Base-by-base conservation (phyloP, 202 grass and related monocot species). In the Elaeis oleifera region DNA sequence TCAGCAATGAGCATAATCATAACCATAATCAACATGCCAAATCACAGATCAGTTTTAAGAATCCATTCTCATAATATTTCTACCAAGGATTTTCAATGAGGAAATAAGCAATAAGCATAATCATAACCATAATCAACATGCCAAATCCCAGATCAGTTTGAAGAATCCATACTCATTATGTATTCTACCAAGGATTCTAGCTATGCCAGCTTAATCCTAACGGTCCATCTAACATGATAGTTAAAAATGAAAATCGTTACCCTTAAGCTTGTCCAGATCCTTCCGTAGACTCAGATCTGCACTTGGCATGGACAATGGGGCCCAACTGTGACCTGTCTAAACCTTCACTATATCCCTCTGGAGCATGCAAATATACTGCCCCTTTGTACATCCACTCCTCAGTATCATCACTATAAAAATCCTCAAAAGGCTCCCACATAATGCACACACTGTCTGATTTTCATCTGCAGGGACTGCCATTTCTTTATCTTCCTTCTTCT, bases 371-470 rank as follows among this genome's bases (percentile, higher is more conserved):
- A 79, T 94, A 99, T 16, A 99, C 78, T 64, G 95, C 85, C 59
- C 95, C 95, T 79, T 73, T 89, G 67, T 99, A 99, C 88, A 99
- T 94, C 95, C 95, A 99, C 62, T 99, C 95, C 70, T 99, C 95
- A 57, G 58, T 90, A 71, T 94, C 95, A 71, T 99, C 88, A 48
- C 95, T 94, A 70, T 99, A 99, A 53, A 94, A 99, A 74, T 99
- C 88, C 71, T 94, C 95, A 77, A 99, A 99, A 51, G 52, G 65
- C 56, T 99, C 95, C 79, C 82, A 73, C 95, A 99, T 72, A 99
- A 74, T 65, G 88, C 95, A 87, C 95, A 99, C 39, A 53, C 24
- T 18, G 77, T 94, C 77, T 99, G 95, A 56, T 99, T 75, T 39
- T 99, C 95, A 59, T 99, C 88, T 9, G 95, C 95, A 62, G 95